phyloP scores from a whole-genome alignment of 441 rosid genomes.

The Rhodomyrtus psidioides region DNA sequence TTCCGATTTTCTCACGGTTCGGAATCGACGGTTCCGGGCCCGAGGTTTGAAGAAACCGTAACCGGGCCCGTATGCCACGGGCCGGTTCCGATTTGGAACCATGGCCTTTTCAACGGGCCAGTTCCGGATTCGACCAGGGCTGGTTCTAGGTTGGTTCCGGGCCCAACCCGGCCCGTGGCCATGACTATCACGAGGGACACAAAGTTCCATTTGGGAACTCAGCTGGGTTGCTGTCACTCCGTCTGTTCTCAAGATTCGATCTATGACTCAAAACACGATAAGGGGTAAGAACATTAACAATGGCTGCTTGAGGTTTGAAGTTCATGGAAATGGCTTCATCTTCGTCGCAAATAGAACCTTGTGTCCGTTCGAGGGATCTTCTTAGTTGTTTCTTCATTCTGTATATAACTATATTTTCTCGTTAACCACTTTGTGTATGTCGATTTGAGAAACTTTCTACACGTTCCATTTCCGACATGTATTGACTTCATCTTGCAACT shows the following conservation, averaged over 20 bases:
- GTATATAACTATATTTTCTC: not conserved
- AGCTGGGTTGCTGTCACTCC: not conserved
- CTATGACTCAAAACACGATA: not conserved
- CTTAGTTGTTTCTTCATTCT: not conserved
- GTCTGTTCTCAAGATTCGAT: not conserved
- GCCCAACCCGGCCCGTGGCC: no score
- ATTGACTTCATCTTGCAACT: not conserved
- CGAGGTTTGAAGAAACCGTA: no score
- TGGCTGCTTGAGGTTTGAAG: not conserved
- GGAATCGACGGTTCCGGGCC: no score
- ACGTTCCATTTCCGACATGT: not conserved
- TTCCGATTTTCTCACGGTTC: no score
- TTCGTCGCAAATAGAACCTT: no score
- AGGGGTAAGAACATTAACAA: not conserved
- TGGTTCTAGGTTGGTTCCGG: no score
- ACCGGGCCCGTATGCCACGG: no score
- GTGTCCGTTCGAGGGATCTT: not conserved
- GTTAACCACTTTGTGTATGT: not conserved
- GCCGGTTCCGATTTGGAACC: no score
- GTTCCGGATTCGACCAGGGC: no score
- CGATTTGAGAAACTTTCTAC: not conserved
- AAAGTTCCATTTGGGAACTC: not conserved
- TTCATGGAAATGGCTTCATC: not conserved
- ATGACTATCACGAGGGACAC: not conserved
- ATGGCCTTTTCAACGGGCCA: no score